phyloP scores from a whole-genome alignment of 768 basidiomycete species.

The Tylopilus subfusipes region DNA sequence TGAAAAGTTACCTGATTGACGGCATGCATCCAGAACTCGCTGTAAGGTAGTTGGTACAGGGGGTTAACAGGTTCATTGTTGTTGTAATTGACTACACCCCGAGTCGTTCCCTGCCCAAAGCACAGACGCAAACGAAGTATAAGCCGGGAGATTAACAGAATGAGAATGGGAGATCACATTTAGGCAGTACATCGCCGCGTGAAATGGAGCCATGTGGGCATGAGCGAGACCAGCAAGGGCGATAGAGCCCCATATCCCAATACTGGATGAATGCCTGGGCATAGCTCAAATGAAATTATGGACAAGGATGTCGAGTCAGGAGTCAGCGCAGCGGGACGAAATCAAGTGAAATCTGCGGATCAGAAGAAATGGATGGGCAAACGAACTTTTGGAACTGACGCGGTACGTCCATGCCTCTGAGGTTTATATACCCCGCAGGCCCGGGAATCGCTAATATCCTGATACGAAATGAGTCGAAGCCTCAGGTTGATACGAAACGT shows the following conservation, averaged over 20 bases:
- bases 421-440: background rate
- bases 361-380: background rate
- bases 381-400: background rate
- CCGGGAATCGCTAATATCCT: background rate
- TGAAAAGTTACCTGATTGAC: background rate
- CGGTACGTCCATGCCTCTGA: background rate
- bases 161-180: slow-evolving; percentile 5
- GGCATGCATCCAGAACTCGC: slow-evolving; percentile 7
- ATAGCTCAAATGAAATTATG: background rate
- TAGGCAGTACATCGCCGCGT: background rate
- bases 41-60: background rate
- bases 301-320: background rate
- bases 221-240: slow-evolving; percentile 9
- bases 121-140: background rate
- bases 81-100: background rate
- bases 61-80: background rate
- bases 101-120: slow-evolving; percentile 2
- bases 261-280: background rate
- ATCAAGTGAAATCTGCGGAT: background rate
- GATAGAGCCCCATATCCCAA: slow-evolving; percentile 6
- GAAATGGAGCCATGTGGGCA: slow-evolving; percentile 1
- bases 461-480: background rate
- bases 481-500: background rate
- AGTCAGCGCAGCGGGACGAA: background rate
- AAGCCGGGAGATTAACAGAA: background rate